Conservation (phyloP, 495 filamentous ascomycete species). For the Aspergillus funiculosus region DNA sequence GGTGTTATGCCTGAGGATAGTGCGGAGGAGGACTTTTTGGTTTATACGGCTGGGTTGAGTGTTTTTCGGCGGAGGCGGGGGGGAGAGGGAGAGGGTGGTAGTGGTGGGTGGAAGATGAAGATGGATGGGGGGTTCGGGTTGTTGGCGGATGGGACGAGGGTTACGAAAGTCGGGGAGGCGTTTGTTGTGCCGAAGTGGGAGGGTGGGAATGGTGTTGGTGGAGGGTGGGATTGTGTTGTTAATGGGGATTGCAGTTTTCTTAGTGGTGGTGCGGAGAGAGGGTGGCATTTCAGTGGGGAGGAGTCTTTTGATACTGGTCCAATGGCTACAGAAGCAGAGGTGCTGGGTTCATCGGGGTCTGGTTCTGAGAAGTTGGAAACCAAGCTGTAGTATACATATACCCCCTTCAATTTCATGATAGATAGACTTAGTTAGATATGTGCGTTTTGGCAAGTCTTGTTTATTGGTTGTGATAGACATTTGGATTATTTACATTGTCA, state of each 20-base stretch:
- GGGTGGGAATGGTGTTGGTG: conserved; percentile 60
- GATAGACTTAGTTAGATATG: conserved; percentile 1
- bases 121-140: conserved; percentile 13
- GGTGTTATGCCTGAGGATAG: conserved; percentile 64
- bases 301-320: conserved; percentile 56
- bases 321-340: conserved; percentile 22
- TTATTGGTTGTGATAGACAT: no score
- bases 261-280: conserved; percentile 73
- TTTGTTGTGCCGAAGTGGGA: conserved; percentile 54
- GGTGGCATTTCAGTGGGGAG: conserved; percentile 77
- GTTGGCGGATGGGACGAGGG: conserved; percentile 24
- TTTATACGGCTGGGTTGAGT: conserved; percentile 79
- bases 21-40: conserved; percentile 69
- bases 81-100: conserved; percentile 32
- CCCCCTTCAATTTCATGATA: background rate
- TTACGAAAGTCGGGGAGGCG: conserved; percentile 25
- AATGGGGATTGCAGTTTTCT: conserved; percentile 84
- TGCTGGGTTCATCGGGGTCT: no score
- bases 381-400: conserved; percentile 3
- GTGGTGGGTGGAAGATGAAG: conserved; percentile 10
- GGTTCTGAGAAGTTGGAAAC: conserved; percentile 9
- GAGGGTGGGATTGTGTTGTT: conserved; percentile 71
- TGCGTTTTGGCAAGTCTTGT: no score
- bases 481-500: no score
- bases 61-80: conserved; percentile 41